A percentile compares a stretch with the other conserved stretches of the same genome.
Conservation (phyloP, 306 rosid species). For the Rubus idaeus region DNA sequence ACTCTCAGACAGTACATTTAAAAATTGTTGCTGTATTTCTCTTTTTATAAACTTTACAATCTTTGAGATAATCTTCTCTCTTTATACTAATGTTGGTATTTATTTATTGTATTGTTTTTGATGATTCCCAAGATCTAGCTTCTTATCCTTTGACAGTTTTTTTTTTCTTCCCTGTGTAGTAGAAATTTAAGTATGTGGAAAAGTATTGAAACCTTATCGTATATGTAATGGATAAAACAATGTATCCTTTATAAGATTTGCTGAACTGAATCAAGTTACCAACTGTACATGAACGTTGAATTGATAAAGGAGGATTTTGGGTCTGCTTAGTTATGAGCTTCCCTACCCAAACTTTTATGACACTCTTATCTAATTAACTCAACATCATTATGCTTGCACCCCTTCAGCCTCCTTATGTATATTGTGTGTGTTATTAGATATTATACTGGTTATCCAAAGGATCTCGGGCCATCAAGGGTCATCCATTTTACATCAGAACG, state of each 20-base stretch:
- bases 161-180: not conserved
- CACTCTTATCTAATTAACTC: not conserved
- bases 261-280: not conserved
- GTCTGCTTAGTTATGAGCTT: not conserved
- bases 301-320: not conserved
- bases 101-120: not conserved
- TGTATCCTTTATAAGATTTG: not conserved
- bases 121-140: not conserved
- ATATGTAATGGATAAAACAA: not conserved
- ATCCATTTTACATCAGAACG: slow-evolving; percentile 89
- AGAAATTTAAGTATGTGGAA: not conserved
- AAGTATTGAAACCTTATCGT: not conserved
- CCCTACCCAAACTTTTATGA: not conserved
- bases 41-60: not conserved
- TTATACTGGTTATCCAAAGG: slow-evolving; percentile 85
- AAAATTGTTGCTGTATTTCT: not conserved
- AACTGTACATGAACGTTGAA: not conserved
- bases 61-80: not conserved
- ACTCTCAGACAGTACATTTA: not conserved
- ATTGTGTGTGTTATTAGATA: slow-evolving; percentile 45
- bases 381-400: not conserved
- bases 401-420: not conserved
- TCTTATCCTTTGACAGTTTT: not conserved
- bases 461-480: slow-evolving; percentile 81
- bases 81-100: not conserved